Evolutionary conservation across 2,329 filamentous ascomycete genomes (phyloP).

Genomic region (Aureobasidium sp.): DNA sequence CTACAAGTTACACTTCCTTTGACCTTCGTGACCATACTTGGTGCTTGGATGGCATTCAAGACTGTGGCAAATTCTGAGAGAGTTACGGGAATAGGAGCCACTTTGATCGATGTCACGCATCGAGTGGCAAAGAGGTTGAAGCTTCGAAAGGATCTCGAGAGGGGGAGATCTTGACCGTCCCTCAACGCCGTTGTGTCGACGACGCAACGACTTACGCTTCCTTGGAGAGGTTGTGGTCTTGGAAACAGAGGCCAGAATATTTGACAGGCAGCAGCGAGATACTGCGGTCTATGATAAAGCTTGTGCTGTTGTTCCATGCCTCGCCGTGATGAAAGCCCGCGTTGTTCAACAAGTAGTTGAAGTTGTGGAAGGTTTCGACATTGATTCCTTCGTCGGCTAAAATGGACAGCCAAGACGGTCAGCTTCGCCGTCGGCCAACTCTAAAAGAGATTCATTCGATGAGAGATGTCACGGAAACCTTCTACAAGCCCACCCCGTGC

Average conservation of each 20-base stretch:
- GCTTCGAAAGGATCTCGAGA: not conserved
- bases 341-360: not conserved
- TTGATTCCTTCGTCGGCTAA: not conserved
- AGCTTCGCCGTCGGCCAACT: not conserved
- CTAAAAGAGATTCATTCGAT: not conserved
- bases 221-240: no score
- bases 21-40: conserved; percentile 26
- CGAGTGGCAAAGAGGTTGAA: not conserved
- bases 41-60: conserved; percentile 21
- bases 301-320: no score
- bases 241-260: no score
- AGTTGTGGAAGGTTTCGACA: not conserved
- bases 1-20: conserved; percentile 34
- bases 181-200: no score
- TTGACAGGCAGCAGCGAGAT: no score
- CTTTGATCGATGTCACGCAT: not conserved
- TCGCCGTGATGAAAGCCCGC: no score
- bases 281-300: no score
- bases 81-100: not conserved
- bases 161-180: not conserved
- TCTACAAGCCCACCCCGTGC: no score
- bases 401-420: not conserved
- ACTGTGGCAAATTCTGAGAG: conserved; percentile 8
- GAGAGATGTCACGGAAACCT: not conserved
- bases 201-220: no score